Evolutionary conservation across 495 filamentous ascomycete species (phyloP), one percentile per base, ranked within the genome.

Genomic region (Trichoderma virens): DNA sequence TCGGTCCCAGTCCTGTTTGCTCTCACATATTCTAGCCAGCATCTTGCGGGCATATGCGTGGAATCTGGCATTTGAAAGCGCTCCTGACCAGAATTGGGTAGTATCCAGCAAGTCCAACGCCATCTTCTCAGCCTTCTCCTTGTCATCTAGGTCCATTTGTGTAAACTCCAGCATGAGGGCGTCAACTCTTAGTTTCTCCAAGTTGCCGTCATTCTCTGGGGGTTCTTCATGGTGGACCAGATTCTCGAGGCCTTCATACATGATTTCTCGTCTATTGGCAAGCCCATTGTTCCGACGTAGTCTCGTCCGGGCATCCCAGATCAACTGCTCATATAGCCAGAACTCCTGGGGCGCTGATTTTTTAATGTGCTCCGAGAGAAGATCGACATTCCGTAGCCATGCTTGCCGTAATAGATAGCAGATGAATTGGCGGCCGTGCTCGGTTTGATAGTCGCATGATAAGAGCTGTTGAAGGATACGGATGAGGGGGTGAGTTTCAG

Each of bases 321-420:
- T 62, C 61, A 62, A n/a, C 25, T 62, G 61, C 61, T 62, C 61
- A n/a, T 62, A 62, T 14, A 62, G 61, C 61, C 61, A 62, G 11
- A 62, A 41, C 7, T 62, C 34, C 25, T 62, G 61, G 14, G 61
- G 38, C 8, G 61, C 38, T 9, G 39, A 28, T 14, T 31, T 25
- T 6, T 41, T 41, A 30, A 62, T 62, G 27, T 62, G 39, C 20
- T 62, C 38, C 5, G 35, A 7, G 3, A 62, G 61, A 18, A 62
- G 27, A 45, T 62, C 35, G 34, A 62, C 61, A 18, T 62, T 62
- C 28, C 61, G 34, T 2, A 62, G 38, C 61, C 61, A 62, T 27
- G 61, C 61, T 30, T 62, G 61, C n/a, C 61, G 38, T 28, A 62
- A 41, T 9, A 62, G 61, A 20, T 62, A 41, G 38, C 61, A 45